Conservation (phyloP, 306 rosid genomes). For the Castanea crenata region DNA sequence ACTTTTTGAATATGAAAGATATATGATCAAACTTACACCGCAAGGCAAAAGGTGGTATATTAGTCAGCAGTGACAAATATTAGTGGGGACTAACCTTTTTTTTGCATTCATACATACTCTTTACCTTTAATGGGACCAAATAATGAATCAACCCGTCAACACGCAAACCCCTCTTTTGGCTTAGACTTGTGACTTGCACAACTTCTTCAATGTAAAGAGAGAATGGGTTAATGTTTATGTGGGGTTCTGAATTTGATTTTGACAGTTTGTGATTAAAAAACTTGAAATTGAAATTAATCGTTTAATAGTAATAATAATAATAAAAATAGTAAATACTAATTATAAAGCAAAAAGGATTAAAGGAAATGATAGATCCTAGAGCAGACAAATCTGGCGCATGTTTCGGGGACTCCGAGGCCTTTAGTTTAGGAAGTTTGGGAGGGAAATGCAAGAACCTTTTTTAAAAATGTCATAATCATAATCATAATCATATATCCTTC, state of each 20-base stretch:
- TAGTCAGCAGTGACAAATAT: no score
- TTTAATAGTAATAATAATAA: neutral
- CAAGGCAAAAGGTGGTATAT: constrained; percentile 4
- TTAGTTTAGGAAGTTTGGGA: neutral
- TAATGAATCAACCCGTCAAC: neutral
- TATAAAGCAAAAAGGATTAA: neutral
- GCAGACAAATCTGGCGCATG: constrained; percentile 18
- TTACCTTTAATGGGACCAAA: neutral
- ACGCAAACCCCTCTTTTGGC: neutral
- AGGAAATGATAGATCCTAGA: neutral
- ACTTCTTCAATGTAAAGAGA: no score
- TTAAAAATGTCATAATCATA: no score
- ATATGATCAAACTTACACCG: neutral
- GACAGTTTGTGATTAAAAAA: neutral
- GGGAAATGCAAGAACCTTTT: neutral
- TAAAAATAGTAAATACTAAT: no score
- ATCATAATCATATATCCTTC: no score
- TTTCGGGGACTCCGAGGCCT: constrained; percentile 4
- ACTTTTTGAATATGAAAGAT: neutral
- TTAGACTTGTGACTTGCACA: no score
- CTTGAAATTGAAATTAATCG: neutral
- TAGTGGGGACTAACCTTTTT: neutral
- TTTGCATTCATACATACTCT: neutral
- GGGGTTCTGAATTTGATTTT: no score
- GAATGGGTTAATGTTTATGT: no score